Percentiles rank a stretch among this genome's conserved stretches.
These are phyloP conservation scores for Naganishia cerealis DNA, from an alignment of 1,284 basidiomycete species.

Conservation along the genomic window DNA sequence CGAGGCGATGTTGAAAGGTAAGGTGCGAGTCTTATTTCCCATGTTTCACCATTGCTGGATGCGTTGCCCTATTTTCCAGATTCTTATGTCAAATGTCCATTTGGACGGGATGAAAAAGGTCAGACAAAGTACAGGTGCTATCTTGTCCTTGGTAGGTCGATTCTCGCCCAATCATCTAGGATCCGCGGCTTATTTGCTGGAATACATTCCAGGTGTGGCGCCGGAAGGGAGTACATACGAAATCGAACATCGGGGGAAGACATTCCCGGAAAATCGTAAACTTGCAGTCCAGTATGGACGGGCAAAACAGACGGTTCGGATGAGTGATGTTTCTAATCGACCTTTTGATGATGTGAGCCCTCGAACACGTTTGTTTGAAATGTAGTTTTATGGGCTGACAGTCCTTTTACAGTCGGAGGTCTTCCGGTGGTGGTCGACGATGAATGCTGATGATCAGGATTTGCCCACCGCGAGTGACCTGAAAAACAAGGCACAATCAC, in stretches of 20 bases:
- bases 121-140: constrained; percentile 33
- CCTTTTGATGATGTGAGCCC: constrained; percentile 24
- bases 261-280: constrained; percentile 33
- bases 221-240: constrained; percentile 32
- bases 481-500: constrained; percentile 20
- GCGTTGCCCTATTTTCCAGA: constrained; percentile 6
- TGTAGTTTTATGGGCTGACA: background rate
- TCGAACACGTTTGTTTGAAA: background rate
- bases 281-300: constrained; percentile 33
- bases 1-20: constrained; percentile 34
- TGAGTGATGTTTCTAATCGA: constrained; percentile 35
- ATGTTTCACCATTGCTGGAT: background rate
- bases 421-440: constrained; percentile 32
- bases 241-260: constrained; percentile 31
- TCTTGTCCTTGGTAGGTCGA: constrained; percentile 30
- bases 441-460: constrained; percentile 32
- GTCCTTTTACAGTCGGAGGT: constrained; percentile 23
- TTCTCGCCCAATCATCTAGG: background rate
- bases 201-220: constrained; percentile 18
- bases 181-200: background rate
- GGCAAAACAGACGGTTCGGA: constrained; percentile 27
- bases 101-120: constrained; percentile 30
- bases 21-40: background rate
- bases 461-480: constrained; percentile 26
- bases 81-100: constrained; percentile 32